Evolutionary conservation across 208 protist genomes (phyloP), one percentile per base, ranked within the genome.

Genomic region (Crithidia fasciculata): DNA sequence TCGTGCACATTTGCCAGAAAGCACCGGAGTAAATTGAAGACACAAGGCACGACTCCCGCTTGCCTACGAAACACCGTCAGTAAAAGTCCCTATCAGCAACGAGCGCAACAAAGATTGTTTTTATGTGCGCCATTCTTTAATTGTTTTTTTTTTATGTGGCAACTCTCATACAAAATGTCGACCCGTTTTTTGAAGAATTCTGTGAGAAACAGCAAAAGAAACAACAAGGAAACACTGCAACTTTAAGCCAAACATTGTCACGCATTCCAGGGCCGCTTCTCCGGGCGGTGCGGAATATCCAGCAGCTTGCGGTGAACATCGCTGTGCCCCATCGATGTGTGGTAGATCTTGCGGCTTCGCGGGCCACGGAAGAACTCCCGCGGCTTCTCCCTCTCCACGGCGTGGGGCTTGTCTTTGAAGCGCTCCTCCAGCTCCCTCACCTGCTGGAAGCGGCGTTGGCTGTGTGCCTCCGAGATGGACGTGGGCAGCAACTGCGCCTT

Each of bases 331-430:
- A 94, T 91, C 2, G 81, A 71, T 6, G 50, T 55, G 40, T 88
- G 68, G 40, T 74, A 87, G 9, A 86, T 68, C 57, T 78, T 81
- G n/a, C 84, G 74, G 50, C 81, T 86, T 3, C 85, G 81, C n/a
- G 89, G 78, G 40, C 86, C 85, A 43, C 66, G 74, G 28, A 95
- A 69, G 55, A 78, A 92, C 36, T 86, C 83, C 19, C 49, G 39
- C 19, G 44, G 16, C 13, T 70, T 56, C 36, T 71, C 57, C 70
- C 80, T 72, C 47, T 92, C 84, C 39, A 91, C 75, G 9, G 84
- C 76, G 18, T 72, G 67, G 12, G 83, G 84, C 18, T 72, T 90
- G 16, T 82, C 72, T 53, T 84, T 80, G 83, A 95, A 92, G 50
- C 67, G 80, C 56, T 80, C 80, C 55, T 81, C 37, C 67, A 96